Base-by-base conservation (phyloP, 2,329 filamentous ascomycete species). In the Aspergillus aculeatus region DNA sequence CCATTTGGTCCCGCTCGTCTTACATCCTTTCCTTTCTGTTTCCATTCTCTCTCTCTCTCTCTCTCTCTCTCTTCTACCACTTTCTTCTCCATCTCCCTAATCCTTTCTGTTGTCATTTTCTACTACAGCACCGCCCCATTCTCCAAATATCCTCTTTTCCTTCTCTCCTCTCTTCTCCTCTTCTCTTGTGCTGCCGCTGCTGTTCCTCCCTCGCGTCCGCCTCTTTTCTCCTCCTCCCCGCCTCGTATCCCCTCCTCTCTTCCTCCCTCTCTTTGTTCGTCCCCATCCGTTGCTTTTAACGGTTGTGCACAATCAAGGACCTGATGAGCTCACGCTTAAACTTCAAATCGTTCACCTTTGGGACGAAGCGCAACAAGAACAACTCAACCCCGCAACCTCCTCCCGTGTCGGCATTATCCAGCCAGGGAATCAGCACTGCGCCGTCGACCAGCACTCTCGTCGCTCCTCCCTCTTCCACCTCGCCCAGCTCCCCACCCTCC, bases 311-410 rank as follows among this genome's bases (percentile, higher is more conserved):
- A 77, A 80, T 35, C 14, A 44, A 16, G 75, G 80, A 81, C 74
- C 75, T 77, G 72, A 82, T 83, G 79, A 82, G 75, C 75, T 78
- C 79, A 71, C 77, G 79, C 69, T 77, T 82, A 64, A 82, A 80
- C 73, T 77, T 82, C 65, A 82, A 80, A 73, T 77, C 75, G 67
- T 75, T 81, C 70, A 76, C 73, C 71, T 81, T 81, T 72, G 73
- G 75, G 71, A 75, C 75, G 68, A 80, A 80, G 74, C 75, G 78
- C 70, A 80, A 79, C 65, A 82, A 82, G 68, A 82, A 81, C 75
- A 81, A 76, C 74, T 75, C 75, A 58, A 73, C 62, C 58, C 68
- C 60, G 69, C 71, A 72, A 63, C 59, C 48, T 62, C 63, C 63
- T 57, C 41, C 57, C 67, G 29, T 62, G 38, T 19, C 38, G 38